Base-by-base conservation (phyloP, 495 filamentous ascomycete species). In the Trichocladium uniseriatum region DNA sequence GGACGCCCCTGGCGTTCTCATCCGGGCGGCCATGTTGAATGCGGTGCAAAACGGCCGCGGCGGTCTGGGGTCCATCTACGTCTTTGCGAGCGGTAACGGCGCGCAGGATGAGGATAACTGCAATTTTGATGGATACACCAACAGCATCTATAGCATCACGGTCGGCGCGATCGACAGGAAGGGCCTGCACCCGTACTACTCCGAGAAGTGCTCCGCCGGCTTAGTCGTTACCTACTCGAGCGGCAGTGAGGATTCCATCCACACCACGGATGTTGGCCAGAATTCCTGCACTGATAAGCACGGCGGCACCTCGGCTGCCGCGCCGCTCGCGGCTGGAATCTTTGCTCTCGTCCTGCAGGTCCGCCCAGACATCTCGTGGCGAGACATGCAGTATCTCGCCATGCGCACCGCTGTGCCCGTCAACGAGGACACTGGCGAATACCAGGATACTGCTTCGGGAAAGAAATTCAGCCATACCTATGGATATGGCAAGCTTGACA, bases 81-180 rank as follows among this genome's bases (percentile, higher is more conserved):
- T 98, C 41, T 98, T 98, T 66, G 92, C 92, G 15, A 92, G 90
- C 53, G 92, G 92, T 48, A 98, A 98, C 61, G 92, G 92, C 31
- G 94, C 89, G 20, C 65, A 69, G n/a, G 76, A 60, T 40, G 90
- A 84, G 35, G 92, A 98, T 62, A 96, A 98, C 69, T 98, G 92
- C 78, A 98, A 98, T 63, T 98, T 97, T 59, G 92, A 98, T 61
- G 92, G 92, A 10, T 98, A 98, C 65, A 97, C 94, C 55, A 98
- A 98, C 70, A 95, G 89, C 61, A 98, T 98, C 48, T 98, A 97
- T 75, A 95, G 87, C 61, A 89, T 98, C 57, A 95, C 90, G 2
- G 89, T 97, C 27, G 92, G 94, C 16, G 92, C 91, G 27, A 83
- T 98, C 59, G 91, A 95, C 62, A 71, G 87, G 39, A 80, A 86